Evolutionary conservation across 129 eudicot species (phyloP).

Genomic region (Ambrosia trifida): DNA sequence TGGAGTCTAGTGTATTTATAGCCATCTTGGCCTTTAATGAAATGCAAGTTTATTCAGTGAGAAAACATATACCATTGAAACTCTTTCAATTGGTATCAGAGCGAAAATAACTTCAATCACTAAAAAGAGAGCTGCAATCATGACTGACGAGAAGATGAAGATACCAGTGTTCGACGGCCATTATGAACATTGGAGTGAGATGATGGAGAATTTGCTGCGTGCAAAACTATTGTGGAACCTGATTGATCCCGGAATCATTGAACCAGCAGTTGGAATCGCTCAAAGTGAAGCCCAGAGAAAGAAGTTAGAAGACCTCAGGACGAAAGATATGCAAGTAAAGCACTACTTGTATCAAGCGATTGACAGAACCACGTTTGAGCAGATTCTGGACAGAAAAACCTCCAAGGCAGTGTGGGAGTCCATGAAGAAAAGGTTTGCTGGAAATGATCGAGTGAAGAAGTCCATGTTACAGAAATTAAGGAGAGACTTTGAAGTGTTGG

Average conservation of each 20-base stretch:
- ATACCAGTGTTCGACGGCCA: no score
- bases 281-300: neutral
- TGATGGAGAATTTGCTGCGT: no score
- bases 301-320: neutral
- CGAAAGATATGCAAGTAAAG: neutral
- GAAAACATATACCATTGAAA: no score
- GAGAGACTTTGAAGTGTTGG: neutral
- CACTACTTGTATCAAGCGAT: conserved; percentile 1
- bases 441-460: neutral
- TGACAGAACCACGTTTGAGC: neutral
- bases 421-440: neutral
- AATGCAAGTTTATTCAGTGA: no score
- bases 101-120: no score
- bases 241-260: neutral
- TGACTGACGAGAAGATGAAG: no score
- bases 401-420: neutral
- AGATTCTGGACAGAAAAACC: neutral
- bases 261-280: neutral
- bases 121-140: no score
- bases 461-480: neutral
- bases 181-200: no score
- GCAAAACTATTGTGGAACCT: neutral
- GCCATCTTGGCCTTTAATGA: no score
- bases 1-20: no score
- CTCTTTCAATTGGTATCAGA: no score